Base-by-base conservation (phyloP, 331 rosid species). In the Malus hybrid region DNA sequence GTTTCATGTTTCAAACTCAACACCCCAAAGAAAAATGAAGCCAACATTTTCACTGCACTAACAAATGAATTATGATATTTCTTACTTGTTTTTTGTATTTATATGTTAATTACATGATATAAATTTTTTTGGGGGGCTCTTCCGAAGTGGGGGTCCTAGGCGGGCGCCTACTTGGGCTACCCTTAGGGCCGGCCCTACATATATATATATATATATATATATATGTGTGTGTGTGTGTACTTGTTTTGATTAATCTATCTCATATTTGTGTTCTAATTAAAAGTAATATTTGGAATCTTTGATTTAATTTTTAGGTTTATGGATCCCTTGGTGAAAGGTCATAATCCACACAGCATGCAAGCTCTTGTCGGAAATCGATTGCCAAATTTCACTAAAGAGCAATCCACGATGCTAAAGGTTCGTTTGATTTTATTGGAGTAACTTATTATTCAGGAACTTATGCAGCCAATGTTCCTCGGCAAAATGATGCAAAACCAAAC, bases 361-460 rank as follows among this genome's bases (percentile, higher is more conserved):
- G 16, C 55, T 44, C 26, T 68, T 46, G 81, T 76, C 7, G 63
- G 44, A 61, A 65, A 68, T 5, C 66, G 84, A 56, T 63, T 83
- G 19, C 84, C 82, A 5, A 30, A 24, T 61, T 81, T 84, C 74
- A 81, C 83, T 10, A 11, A 67, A 44, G 32, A 68, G 28, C 63
- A 81, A 66, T 62, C 78, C 22, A 22, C 46, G 6, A 5, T 68
- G 34, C 3, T 84, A 2, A 72, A 24, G 80, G 77, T 19, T 81
- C 88, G 1, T 70, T 66, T 34, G 79, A 84, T 75, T 84, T 78
- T 44, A 64, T 78, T 58, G 82, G 83, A 18, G 10, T 84, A 60
- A 84, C 78, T 44, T 84, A 77, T 24, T 84, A 84, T 39, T 55
- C 82, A 6, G 44, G 84, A 46, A 57, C 69, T 15, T 81, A 63